phyloP scores from a whole-genome alignment of 2,329 filamentous ascomycete genomes.

The Tolypocladium ovalisporum region DNA sequence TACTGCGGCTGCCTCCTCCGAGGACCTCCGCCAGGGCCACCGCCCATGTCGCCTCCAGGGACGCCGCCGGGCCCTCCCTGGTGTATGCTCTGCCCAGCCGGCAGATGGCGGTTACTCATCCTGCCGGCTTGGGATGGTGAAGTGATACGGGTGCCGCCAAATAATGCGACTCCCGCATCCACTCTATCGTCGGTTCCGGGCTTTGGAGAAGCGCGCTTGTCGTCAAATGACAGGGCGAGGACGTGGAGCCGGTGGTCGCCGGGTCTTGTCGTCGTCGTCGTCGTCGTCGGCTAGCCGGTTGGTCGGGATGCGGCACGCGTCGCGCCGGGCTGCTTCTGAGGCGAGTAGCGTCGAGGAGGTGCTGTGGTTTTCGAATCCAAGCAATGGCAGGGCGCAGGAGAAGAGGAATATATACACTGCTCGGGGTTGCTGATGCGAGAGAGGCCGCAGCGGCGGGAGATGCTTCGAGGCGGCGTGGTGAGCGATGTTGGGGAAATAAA shows the following conservation, averaged over 20 bases:
- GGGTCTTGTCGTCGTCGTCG: neutral
- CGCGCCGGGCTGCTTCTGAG: neutral
- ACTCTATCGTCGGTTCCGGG: conserved; percentile 7
- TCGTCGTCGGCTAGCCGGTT: neutral
- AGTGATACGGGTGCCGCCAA: conserved; percentile 21
- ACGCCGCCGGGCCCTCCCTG: conserved; percentile 24
- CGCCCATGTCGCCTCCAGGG: conserved; percentile 22
- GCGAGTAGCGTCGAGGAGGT: neutral
- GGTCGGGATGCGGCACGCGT: neutral
- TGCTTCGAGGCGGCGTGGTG: conserved; percentile 12
- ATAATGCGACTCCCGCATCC: conserved; percentile 21
- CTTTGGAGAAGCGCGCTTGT: neutral
- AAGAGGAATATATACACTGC: conserved; percentile 2
- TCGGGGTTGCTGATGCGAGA: conserved; percentile 2
- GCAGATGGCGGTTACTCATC: conserved; percentile 70
- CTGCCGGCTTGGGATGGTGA: conserved; percentile 52
- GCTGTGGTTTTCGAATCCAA: neutral
- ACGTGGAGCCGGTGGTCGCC: neutral
- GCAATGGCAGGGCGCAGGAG: neutral
- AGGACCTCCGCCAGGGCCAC: conserved; percentile 24
- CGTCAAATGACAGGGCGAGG: neutral
- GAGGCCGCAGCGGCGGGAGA: conserved; percentile 3
- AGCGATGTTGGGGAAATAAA: conserved; percentile 16
- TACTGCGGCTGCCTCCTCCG: conserved; percentile 27
- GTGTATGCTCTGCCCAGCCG: conserved; percentile 59